Conservation (phyloP, 345 rosid species). For the Carallia brachiata region DNA sequence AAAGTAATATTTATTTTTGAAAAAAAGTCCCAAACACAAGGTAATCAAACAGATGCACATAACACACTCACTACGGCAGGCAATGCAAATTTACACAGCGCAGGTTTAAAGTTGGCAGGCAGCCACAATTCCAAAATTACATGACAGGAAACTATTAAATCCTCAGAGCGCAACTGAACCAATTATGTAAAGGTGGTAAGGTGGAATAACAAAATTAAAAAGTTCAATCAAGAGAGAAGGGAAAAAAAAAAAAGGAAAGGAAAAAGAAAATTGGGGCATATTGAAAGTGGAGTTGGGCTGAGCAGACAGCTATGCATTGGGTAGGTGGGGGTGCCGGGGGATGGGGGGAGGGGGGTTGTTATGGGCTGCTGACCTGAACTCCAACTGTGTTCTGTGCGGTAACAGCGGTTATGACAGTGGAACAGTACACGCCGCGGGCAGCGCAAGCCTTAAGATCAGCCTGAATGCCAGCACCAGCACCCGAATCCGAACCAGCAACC, state of each 20-base stretch:
- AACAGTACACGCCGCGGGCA: constrained; percentile 87
- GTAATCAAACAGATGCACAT: background rate
- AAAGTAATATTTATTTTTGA: background rate
- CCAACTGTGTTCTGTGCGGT: constrained; percentile 91
- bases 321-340: background rate
- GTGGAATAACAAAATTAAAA: too few relatives aligned
- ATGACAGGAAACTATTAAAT: too few relatives aligned
- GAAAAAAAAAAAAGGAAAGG: too few relatives aligned
- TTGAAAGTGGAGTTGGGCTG: too few relatives aligned
- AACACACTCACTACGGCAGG: background rate
- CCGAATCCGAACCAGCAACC: constrained; percentile 94
- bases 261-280: too few relatives aligned
- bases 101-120: too few relatives aligned
- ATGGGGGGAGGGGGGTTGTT: too few relatives aligned
- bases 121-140: too few relatives aligned
- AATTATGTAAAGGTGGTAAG: too few relatives aligned
- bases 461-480: constrained; percentile 94
- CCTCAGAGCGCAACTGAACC: too few relatives aligned
- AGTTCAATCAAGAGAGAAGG: too few relatives aligned
- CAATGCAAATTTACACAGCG: background rate
- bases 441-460: constrained; percentile 94
- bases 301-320: background rate
- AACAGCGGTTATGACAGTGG: constrained; percentile 82
- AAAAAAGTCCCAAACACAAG: background rate
- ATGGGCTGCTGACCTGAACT: constrained; percentile 54